Evolutionary conservation across 1,139 yeast species (phyloP).

Genomic region (Pichia sp.): DNA sequence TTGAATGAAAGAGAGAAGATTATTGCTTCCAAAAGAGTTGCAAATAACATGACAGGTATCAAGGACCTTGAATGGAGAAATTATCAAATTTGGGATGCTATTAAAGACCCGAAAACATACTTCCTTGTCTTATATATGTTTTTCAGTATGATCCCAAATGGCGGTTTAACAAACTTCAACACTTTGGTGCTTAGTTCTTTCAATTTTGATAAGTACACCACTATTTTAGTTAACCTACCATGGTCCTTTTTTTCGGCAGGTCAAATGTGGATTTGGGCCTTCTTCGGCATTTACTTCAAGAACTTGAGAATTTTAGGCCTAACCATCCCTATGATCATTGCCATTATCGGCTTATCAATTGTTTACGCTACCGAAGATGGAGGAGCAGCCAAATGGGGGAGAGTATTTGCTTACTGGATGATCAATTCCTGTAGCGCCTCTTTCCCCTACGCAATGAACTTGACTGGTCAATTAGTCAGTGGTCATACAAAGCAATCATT

Average conservation of each 20-base stretch:
- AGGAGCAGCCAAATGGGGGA: conserved; percentile 23
- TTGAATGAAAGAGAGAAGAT: conserved; percentile 39
- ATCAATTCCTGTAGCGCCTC: conserved; percentile 20
- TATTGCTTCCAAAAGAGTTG: conserved; percentile 20
- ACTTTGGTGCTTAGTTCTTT: conserved; percentile 15
- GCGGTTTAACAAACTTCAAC: conserved; percentile 19
- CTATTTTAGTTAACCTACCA: conserved; percentile 18
- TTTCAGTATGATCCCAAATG: conserved; percentile 21
- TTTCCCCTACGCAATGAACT: conserved; percentile 15
- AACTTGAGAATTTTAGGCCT: conserved; percentile 23
- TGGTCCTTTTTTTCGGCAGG: conserved; percentile 20
- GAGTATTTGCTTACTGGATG: conserved; percentile 26
- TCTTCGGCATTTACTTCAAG: conserved; percentile 17
- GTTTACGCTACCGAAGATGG: conserved; percentile 24
- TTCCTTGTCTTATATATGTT: conserved; percentile 16
- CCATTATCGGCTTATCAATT: conserved; percentile 24
- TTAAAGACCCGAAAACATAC: conserved; percentile 18
- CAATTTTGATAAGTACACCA: conserved; percentile 12
- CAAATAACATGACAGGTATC: conserved; percentile 30
- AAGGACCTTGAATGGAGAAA: conserved; percentile 13
- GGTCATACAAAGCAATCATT: conserved; percentile 66
- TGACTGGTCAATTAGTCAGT: conserved; percentile 42
- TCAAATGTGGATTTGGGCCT: conserved; percentile 23
- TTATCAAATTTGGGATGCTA: conserved; percentile 18
- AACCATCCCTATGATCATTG: conserved; percentile 21